Evolutionary conservation across 345 rosid species (phyloP), one percentile per base, ranked within the genome.

Genomic region (Rubroshorea leprosula): DNA sequence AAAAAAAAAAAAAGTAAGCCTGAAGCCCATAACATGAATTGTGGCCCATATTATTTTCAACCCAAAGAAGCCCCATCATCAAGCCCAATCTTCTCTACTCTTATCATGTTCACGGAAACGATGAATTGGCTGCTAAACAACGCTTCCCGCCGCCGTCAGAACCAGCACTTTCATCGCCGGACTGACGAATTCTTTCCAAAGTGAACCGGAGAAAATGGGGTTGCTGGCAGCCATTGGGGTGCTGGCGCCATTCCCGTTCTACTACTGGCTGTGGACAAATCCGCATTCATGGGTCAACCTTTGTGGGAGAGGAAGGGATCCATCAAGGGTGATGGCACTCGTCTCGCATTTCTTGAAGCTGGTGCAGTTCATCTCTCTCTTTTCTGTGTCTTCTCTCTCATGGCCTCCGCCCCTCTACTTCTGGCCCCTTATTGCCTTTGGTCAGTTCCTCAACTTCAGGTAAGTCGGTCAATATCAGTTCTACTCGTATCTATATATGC

Each of bases 391-490:
- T 6, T 66, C 95, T 55, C 62, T 77, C 60, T 79, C 84, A 1
- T 89, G 83, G 95, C 96, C 95, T 23, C 89, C 98, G 14, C 88
- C 89, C 17, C 64, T 89, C 62, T 84, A 79, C 80, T 89, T 81
- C 82, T 89, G 95, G 87, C 93, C 98, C 17, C 87, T 86, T 63
- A 77, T 89, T 52, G 71, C 65, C 69, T 83, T 84, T 54, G 98
- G 96, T 44, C 98, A 89, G 79, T 86, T 86, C 74, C 97, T 92
- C 72, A 92, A 89, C 78, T 77, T 89, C 86, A 83, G 98, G 97
- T 85, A 20, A 11, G 63, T 51, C 21, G 5, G 5, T 51, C 0
- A 29, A 14, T n/a, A 13, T 13, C 45, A 39, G 45, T 29, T 56
- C 17, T 20, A 6, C 5, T 5, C 49, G 18, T 23, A 8, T n/a